Evolutionary conservation across 2,329 filamentous ascomycete species (phyloP).

Genomic region (Sclerotiophoma versabilis): DNA sequence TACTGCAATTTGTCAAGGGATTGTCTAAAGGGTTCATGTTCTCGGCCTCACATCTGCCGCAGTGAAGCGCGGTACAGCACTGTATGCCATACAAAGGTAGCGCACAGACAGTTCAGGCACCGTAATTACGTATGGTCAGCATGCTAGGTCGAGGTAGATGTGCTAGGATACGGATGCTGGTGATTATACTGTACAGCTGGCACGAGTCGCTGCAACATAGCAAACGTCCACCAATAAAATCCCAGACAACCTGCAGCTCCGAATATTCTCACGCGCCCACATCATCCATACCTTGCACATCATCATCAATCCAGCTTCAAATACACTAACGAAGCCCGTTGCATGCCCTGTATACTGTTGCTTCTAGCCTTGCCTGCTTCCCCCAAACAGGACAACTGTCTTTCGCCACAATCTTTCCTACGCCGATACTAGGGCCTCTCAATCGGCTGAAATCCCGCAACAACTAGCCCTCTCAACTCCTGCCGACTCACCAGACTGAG

Average conservation of each 20-base stretch:
- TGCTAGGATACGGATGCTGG: too few relatives aligned
- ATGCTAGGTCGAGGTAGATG: too few relatives aligned
- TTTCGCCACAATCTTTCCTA: slow-evolving; percentile 61
- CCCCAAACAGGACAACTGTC: slow-evolving; percentile 59
- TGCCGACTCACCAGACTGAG: slow-evolving; percentile 90
- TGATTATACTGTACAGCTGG: too few relatives aligned
- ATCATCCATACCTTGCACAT: slow-evolving; percentile 44
- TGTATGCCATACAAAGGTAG: too few relatives aligned
- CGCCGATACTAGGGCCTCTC: slow-evolving; percentile 50
- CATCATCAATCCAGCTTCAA: slow-evolving; percentile 43
- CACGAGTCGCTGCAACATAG: too few relatives aligned
- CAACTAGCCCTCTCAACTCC: slow-evolving; percentile 76
- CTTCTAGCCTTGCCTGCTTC: slow-evolving; percentile 67
- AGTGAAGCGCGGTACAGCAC: too few relatives aligned
- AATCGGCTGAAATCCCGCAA: slow-evolving; percentile 43
- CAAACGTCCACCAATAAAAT: slow-evolving; percentile 21
- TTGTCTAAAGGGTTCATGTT: too few relatives aligned
- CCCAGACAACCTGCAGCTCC: slow-evolving; percentile 31
- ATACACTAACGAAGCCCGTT: slow-evolving; percentile 47
- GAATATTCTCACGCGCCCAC: slow-evolving; percentile 53
- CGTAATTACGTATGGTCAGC: too few relatives aligned
- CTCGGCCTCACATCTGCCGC: too few relatives aligned
- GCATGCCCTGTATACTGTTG: slow-evolving; percentile 92
- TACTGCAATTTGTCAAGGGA: too few relatives aligned
- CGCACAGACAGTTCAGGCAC: too few relatives aligned